These are phyloP conservation scores for Macrophomina phaseolina DNA, from an alignment of 2,329 filamentous ascomycete genomes.

Conservation along the genomic window DNA sequence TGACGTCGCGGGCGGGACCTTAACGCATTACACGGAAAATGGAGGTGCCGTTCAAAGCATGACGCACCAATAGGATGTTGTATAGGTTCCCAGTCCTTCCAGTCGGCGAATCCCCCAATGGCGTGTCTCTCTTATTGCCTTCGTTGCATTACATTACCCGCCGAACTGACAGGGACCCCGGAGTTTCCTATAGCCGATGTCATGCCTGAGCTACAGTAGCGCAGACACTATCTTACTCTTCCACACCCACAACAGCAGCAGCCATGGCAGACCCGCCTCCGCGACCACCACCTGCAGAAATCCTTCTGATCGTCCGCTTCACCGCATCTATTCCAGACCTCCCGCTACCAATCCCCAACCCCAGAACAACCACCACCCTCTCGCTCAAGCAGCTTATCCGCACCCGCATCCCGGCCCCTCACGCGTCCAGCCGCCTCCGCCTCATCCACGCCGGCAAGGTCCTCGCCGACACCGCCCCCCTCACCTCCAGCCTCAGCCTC, in stretches of 20 bases:
- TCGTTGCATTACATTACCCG: neutral
- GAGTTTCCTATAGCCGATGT: constrained; percentile 8
- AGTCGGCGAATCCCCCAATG: too few relatives aligned
- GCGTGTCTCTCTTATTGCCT: too few relatives aligned
- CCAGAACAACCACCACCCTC: constrained; percentile 72
- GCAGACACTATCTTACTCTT: neutral
- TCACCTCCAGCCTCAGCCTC: constrained; percentile 71
- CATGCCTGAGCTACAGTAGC: constrained; percentile 1
- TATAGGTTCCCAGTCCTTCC: too few relatives aligned
- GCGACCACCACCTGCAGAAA: constrained; percentile 27
- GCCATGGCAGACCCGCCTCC: constrained; percentile 8
- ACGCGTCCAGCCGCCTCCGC: constrained; percentile 74
- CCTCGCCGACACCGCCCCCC: constrained; percentile 72
- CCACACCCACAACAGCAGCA: neutral
- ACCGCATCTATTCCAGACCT: constrained; percentile 84
- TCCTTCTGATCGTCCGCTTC: constrained; percentile 80
- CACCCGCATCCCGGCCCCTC: constrained; percentile 65
- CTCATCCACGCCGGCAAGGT: constrained; percentile 91
- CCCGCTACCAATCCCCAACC: constrained; percentile 73
- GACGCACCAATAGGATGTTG: too few relatives aligned
- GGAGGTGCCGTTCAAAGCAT: too few relatives aligned
- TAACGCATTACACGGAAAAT: too few relatives aligned
- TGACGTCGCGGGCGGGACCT: neutral
- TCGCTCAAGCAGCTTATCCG: constrained; percentile 85
- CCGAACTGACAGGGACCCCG: neutral